Percentiles rank a stretch among this genome's conserved stretches.
phyloP scores from a whole-genome alignment of 2,329 filamentous ascomycete genomes.

The Aureobasidium sp. region DNA sequence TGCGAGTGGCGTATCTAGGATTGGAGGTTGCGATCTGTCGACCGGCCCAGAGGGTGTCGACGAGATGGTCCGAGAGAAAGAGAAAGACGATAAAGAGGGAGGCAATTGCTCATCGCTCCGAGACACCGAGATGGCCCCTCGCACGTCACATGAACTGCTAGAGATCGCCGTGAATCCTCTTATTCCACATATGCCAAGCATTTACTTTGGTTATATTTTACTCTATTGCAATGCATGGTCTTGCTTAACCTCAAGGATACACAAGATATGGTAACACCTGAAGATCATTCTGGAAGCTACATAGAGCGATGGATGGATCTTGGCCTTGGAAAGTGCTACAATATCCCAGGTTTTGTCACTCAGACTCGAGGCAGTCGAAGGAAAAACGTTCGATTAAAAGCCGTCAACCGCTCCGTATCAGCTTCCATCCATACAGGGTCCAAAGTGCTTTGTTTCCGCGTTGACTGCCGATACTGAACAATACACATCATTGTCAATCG shows the following conservation, averaged over 20 bases:
- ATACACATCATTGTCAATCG: neutral
- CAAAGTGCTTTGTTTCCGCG: slow-evolving; percentile 1
- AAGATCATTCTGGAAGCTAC: too few relatives aligned
- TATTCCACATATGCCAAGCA: neutral
- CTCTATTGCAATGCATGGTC: neutral
- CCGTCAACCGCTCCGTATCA: neutral
- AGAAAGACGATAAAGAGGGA: slow-evolving; percentile 11
- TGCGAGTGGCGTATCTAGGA: neutral
- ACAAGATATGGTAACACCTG: too few relatives aligned
- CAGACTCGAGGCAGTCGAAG: neutral
- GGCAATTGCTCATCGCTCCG: slow-evolving; percentile 12
- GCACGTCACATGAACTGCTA: neutral
- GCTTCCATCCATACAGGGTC: neutral
- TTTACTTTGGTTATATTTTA: neutral
- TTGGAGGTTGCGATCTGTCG: slow-evolving; percentile 5
- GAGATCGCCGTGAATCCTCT: neutral
- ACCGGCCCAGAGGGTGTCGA: slow-evolving; percentile 18
- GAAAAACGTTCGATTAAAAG: neutral
- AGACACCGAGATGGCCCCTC: slow-evolving; percentile 8
- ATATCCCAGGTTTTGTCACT: too few relatives aligned
- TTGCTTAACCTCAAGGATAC: neutral
- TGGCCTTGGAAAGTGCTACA: neutral
- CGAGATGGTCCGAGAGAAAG: slow-evolving; percentile 15
- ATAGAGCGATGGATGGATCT: neutral
- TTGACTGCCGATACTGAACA: neutral